These are phyloP conservation scores for Eurotiales sp. DNA, from an alignment of 2,329 filamentous ascomycete genomes.

Conservation along the genomic window DNA sequence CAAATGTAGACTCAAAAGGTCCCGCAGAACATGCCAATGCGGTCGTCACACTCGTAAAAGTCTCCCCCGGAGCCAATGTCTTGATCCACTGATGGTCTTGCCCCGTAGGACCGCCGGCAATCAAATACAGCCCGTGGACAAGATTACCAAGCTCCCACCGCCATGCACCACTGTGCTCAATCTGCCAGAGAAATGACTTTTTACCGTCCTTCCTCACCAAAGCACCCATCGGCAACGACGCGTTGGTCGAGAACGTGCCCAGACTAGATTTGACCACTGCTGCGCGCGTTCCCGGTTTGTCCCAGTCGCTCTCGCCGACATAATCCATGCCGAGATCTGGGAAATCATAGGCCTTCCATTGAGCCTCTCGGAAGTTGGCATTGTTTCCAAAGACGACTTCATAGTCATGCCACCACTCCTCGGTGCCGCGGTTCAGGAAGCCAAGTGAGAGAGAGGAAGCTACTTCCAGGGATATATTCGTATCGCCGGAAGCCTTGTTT, in stretches of 20 bases:
- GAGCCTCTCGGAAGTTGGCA: not conserved
- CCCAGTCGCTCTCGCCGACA: too few relatives aligned
- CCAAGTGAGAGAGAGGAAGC: not conserved
- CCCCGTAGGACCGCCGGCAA: slow-evolving; percentile 24
- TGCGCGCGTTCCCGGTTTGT: not conserved
- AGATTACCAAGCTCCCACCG: slow-evolving; percentile 35
- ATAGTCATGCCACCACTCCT: too few relatives aligned
- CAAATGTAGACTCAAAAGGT: slow-evolving; percentile 23
- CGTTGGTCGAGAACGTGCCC: not conserved
- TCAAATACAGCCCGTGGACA: slow-evolving; percentile 29
- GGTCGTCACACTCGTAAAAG: slow-evolving; percentile 24
- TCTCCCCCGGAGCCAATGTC: slow-evolving; percentile 20
- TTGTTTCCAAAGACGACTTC: too few relatives aligned
- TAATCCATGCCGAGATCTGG: not conserved
- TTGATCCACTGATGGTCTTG: slow-evolving; percentile 28
- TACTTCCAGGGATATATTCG: too few relatives aligned
- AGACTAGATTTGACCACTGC: not conserved
- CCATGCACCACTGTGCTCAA: slow-evolving; percentile 37
- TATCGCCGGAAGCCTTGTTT: too few relatives aligned
- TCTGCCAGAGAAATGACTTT: slow-evolving; percentile 26
- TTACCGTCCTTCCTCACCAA: too few relatives aligned
- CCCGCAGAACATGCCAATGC: slow-evolving; percentile 14
- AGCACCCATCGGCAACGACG: too few relatives aligned
- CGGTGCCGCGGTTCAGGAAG: not conserved
- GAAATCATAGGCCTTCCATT: not conserved